These are phyloP conservation scores for Schwanniomyces yamadae DNA, from an alignment of 805 yeast species.

Conservation along the genomic window DNA sequence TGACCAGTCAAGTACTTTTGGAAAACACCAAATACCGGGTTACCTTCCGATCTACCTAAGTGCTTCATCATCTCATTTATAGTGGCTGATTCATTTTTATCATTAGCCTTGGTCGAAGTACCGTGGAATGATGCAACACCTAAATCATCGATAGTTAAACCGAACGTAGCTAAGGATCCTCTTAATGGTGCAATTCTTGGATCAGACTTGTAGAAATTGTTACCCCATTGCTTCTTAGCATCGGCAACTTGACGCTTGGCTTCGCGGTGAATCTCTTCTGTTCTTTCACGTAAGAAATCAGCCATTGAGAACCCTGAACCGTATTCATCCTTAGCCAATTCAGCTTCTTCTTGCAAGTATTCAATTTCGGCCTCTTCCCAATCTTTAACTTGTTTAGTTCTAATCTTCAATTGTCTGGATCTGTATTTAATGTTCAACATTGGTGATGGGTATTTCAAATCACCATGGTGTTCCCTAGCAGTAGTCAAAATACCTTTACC, in stretches of 20 bases:
- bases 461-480: slow-evolving; percentile 89
- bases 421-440: slow-evolving; percentile 90
- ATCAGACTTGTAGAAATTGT: slow-evolving; percentile 86
- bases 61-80: slow-evolving; percentile 91
- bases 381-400: slow-evolving; percentile 70
- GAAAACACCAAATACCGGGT: slow-evolving; percentile 97
- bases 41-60: slow-evolving; percentile 95
- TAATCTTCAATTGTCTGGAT: slow-evolving; percentile 79
- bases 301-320: slow-evolving; percentile 44
- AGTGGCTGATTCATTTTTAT: slow-evolving; percentile 94
- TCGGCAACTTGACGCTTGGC: slow-evolving; percentile 80
- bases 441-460: slow-evolving; percentile 73
- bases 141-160: slow-evolving; percentile 89
- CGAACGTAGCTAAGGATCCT: slow-evolving; percentile 94
- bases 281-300: slow-evolving; percentile 71
- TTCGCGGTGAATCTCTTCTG: slow-evolving; percentile 84
- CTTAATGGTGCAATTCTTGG: slow-evolving; percentile 95
- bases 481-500: slow-evolving; percentile 99
- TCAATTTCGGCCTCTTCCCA: slow-evolving; percentile 86
- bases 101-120: slow-evolving; percentile 97
- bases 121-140: slow-evolving; percentile 99
- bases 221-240: slow-evolving; percentile 94
- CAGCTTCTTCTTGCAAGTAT: slow-evolving; percentile 69
- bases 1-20: slow-evolving; percentile 99
- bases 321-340: slow-evolving; percentile 50